phyloP scores from a whole-genome alignment of 2,329 filamentous ascomycete genomes.

The Beauveria australis region DNA sequence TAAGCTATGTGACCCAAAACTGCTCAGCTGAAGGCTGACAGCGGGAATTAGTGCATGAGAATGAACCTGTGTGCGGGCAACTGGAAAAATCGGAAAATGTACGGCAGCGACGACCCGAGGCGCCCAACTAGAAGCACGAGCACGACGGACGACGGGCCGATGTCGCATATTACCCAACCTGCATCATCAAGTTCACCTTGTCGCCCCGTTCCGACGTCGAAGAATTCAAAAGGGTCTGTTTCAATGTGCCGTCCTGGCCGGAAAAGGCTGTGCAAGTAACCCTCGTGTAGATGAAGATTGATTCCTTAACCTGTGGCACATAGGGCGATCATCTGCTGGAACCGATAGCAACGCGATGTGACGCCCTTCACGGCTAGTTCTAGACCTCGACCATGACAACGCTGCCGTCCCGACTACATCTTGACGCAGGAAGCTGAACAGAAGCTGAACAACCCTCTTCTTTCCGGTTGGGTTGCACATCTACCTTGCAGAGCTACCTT shows the following conservation, averaged over 20 bases:
- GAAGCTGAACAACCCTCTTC: not conserved
- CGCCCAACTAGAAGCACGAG: not conserved
- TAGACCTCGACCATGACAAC: not conserved
- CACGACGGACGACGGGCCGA: not conserved
- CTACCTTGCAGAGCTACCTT: not conserved
- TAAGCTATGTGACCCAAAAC: not conserved
- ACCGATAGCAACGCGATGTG: not conserved
- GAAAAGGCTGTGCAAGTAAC: too few species aligned
- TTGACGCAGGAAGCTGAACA: conserved; percentile 3
- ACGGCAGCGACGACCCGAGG: not conserved
- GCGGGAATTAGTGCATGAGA: not conserved
- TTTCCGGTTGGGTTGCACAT: not conserved
- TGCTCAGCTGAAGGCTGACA: not conserved
- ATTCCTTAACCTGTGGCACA: too few species aligned
- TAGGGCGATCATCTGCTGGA: not conserved
- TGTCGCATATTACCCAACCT: not conserved
- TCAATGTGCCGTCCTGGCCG: not conserved
- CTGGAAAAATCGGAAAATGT: not conserved
- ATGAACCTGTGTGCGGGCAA: not conserved
- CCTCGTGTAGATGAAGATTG: too few species aligned
- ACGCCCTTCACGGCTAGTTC: not conserved
- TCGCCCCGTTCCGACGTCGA: too few species aligned
- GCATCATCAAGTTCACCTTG: not conserved
- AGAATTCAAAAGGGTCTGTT: too few species aligned
- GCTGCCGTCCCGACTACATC: not conserved